Conservation (phyloP, 495 filamentous ascomycete genomes). For the Penicillium cataractarum region DNA sequence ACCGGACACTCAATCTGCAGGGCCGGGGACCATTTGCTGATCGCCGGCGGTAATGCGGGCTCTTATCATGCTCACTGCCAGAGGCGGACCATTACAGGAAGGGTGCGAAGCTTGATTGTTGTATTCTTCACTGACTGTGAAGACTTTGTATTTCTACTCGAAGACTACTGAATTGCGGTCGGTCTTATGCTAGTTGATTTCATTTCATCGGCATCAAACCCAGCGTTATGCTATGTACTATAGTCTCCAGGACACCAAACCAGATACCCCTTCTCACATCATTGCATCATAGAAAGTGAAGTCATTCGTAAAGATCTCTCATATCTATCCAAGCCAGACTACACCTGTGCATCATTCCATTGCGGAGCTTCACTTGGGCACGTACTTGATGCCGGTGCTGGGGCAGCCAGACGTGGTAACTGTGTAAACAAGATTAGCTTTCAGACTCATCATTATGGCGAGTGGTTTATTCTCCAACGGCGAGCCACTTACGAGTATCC, state of each 20-base stretch:
- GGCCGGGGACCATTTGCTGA: neutral
- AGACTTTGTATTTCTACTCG: neutral
- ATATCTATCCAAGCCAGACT: neutral
- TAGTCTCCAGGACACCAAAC: constrained; percentile 7
- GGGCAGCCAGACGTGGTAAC: constrained; percentile 61
- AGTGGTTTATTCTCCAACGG: neutral
- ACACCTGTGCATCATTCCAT: neutral
- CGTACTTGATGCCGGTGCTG: constrained; percentile 59
- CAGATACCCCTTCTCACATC: constrained; percentile 1
- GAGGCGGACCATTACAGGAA: neutral
- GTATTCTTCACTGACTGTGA: neutral
- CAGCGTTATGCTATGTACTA: constrained; percentile 1
- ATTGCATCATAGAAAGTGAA: neutral
- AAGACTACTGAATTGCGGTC: neutral
- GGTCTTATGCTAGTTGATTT: neutral
- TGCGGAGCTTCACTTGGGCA: constrained; percentile 50
- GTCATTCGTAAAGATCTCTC: neutral
- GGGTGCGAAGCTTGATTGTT: neutral
- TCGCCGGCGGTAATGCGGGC: constrained; percentile 2
- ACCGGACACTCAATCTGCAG: neutral
- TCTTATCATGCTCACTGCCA: neutral
- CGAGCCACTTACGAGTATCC: constrained; percentile 47
- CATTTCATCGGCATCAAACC: too few relatives aligned
- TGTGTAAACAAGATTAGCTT: constrained; percentile 20
- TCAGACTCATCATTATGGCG: neutral